Evolutionary conservation across 768 basidiomycete genomes (phyloP).

Genomic region (Serendipita sp.): DNA sequence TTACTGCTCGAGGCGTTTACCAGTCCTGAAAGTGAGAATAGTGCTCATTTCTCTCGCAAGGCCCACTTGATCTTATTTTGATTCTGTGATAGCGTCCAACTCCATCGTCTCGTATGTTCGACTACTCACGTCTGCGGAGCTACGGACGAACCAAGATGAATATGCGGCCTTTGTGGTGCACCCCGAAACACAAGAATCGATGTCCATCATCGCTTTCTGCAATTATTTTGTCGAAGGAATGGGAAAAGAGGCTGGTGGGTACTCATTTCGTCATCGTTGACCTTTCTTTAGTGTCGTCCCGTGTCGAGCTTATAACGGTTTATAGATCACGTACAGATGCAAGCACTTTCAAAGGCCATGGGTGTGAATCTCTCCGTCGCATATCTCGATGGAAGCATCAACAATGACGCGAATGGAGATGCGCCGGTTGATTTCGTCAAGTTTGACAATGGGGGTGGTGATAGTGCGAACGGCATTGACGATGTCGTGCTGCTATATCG

Average conservation of each 20-base stretch:
- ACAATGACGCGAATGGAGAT: slow-evolving; percentile 12
- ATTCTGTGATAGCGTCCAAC: slow-evolving; percentile 36
- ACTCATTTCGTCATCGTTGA: not conserved
- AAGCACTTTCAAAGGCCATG: slow-evolving; percentile 55
- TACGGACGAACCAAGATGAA: slow-evolving; percentile 42
- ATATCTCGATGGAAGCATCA: slow-evolving; percentile 55
- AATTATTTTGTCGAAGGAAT: slow-evolving; percentile 58
- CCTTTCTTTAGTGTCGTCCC: not conserved
- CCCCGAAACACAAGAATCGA: slow-evolving; percentile 46
- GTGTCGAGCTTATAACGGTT: not conserved
- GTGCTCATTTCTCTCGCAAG: not conserved
- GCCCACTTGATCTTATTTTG: not conserved
- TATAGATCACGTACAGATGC: slow-evolving; percentile 68
- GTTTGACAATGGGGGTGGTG: slow-evolving; percentile 33
- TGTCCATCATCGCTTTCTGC: slow-evolving; percentile 54
- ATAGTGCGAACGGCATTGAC: slow-evolving; percentile 23
- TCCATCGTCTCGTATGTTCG: slow-evolving; percentile 68
- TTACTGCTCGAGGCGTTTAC: slow-evolving; percentile 40
- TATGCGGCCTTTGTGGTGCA: slow-evolving; percentile 63
- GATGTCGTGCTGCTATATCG: slow-evolving; percentile 61
- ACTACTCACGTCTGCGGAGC: slow-evolving; percentile 68
- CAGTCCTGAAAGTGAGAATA: slow-evolving; percentile 29
- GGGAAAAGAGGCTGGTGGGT: slow-evolving; percentile 59
- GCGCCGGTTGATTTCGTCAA: slow-evolving; percentile 51
- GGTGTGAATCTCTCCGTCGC: slow-evolving; percentile 54